Conservation (phyloP, 169 alveolate species). For the Plasmodium falciparum region DNA sequence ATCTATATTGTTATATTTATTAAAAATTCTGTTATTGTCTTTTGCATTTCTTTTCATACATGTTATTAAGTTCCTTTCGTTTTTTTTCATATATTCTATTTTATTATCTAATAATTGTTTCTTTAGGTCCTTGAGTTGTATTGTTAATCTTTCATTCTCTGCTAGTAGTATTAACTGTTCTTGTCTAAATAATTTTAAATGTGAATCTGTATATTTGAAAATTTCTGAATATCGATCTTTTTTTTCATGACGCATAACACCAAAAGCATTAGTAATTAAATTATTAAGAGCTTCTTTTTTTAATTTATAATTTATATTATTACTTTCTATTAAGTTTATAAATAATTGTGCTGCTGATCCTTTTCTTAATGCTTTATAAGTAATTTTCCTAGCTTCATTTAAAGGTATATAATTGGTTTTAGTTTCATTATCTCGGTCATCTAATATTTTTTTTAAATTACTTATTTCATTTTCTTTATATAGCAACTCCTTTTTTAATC, state of each 20-base stretch:
- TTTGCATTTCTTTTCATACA: constrained; percentile 48
- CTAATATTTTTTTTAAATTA: constrained; percentile 47
- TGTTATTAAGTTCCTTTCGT: constrained; percentile 32
- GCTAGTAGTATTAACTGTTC: constrained; percentile 86
- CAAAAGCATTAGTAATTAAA: constrained; percentile 79
- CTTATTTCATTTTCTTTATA: constrained; percentile 51
- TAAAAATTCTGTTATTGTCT: background rate
- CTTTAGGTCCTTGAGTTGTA: constrained; percentile 82
- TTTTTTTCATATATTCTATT: constrained; percentile 53
- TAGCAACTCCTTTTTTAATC: constrained; percentile 48
- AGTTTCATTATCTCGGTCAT: constrained; percentile 48
- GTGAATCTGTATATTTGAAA: constrained; percentile 80
- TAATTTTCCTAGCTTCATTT: constrained; percentile 78
- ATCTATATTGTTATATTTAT: background rate
- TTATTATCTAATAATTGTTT: constrained; percentile 75
- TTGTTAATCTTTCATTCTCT: constrained; percentile 85
- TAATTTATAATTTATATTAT: constrained; percentile 74
- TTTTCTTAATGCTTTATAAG: constrained; percentile 81
- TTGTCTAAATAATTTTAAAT: constrained; percentile 84
- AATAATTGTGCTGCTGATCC: constrained; percentile 86
- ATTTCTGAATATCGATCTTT: constrained; percentile 70
- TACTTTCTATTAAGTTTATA: constrained; percentile 76
- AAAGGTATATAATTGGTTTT: constrained; percentile 42
- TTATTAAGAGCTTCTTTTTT: constrained; percentile 79
- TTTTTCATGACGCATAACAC: constrained; percentile 46